A percentile compares a stretch with the other conserved stretches of the same genome.
These are phyloP conservation scores for Metarhizium anisopliae DNA, from an alignment of 2,329 filamentous ascomycete genomes.

Conservation along the genomic window DNA sequence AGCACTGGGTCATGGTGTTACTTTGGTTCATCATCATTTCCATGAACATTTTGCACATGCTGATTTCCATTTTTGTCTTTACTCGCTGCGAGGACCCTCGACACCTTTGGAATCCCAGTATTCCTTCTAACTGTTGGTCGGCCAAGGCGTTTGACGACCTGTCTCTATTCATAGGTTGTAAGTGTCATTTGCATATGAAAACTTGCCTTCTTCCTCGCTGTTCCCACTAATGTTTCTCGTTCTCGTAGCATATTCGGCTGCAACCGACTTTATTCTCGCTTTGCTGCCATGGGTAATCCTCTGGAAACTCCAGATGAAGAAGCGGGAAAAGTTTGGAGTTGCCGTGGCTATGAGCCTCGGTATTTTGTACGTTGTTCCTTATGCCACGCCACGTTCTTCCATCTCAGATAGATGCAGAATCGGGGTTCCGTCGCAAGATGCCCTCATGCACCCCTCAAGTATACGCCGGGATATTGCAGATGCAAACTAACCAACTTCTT, in stretches of 20 bases:
- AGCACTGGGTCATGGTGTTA: conserved; percentile 3
- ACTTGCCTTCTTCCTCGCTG: background rate
- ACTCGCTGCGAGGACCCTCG: conserved; percentile 4
- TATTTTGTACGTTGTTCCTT: conserved; percentile 3
- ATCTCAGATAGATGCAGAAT: too few relatives aligned
- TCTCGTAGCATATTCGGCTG: conserved; percentile 4
- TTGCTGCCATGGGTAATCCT: conserved; percentile 6
- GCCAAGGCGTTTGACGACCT: background rate
- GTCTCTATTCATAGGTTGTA: conserved; percentile 7
- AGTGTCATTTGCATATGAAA: background rate
- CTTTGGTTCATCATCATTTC: conserved; percentile 7
- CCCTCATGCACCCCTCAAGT: background rate
- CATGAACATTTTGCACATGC: conserved; percentile 4
- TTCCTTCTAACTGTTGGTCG: conserved; percentile 4
- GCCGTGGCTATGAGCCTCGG: conserved; percentile 7
- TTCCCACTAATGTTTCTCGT: background rate
- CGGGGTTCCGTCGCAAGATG: too few relatives aligned
- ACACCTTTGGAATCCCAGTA: conserved; percentile 4
- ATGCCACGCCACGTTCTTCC: too few relatives aligned
- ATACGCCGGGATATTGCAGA: background rate
- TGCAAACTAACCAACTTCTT: background rate
- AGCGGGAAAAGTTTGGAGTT: conserved; percentile 6
- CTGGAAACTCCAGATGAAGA: conserved; percentile 7
- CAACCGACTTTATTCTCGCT: conserved; percentile 5
- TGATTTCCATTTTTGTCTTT: conserved; percentile 7